Evolutionary conservation across 345 rosid genomes (phyloP), one percentile per base, ranked within the genome.

Genomic region (Fremontodendron californicum): DNA sequence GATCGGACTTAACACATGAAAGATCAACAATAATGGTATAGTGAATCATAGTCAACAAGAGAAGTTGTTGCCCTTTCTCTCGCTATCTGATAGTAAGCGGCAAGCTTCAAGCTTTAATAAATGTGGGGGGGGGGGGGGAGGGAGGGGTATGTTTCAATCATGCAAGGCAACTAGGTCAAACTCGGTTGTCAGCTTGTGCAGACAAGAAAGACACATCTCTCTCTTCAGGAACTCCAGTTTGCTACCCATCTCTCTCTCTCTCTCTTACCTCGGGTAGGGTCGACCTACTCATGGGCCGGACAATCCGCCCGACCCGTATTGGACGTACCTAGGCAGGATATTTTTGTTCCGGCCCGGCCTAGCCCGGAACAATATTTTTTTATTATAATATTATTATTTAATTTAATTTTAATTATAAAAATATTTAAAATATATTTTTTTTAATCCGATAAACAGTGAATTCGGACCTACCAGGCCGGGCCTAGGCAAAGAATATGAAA

Each of bases 161-260:
- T 85, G 84, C 84, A 77, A 72, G 84, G 83, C 83, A 85, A 75
- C 49, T 69, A 35, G 80, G 80, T 71, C 84, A 78, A 78, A 74
- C 78, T 81, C 75, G 25, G 58, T 84, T 85, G 91, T 88, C 91
- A 81, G 80, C 29, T 82, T 84, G 78, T 81, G 88, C 78, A 73
- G 90, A 87, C 87, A 87, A 73, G 79, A 80, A 78, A 80, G 60
- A 21, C 60, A 83, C 39, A 13, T 78, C 71, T 49, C 66, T 69
- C 68, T 63, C 80, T 55, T 78, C 75, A 37, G 70, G 72, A 82
- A 71, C 82, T 80, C 80, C 8, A 73, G 76, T 78, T 52, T 52
- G 67, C 78, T 78, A 46, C 70, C 10, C 19, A 9, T 70, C 60
- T 33, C 35, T 33, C 43, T 67, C 57, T 29, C 25, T 55, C 11